Base-by-base conservation (phyloP, 2,329 filamentous ascomycete genomes). In the Epichloe sylvatica region DNA sequence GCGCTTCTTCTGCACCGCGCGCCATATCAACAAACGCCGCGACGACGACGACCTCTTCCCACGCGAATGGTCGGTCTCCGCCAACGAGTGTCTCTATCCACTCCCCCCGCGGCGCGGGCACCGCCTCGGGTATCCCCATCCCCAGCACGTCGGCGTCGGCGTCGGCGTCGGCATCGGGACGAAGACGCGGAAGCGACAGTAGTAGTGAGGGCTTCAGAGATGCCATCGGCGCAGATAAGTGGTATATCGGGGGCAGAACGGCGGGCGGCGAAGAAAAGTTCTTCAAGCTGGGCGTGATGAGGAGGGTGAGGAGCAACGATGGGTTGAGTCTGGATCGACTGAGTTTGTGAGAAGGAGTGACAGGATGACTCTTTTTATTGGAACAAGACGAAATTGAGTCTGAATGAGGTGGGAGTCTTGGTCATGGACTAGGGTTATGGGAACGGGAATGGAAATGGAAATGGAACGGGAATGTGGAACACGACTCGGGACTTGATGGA, bases 181-280 rank as follows among this genome's bases (percentile, higher is more conserved):
- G 72, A 13, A 72, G 83, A 50, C 73, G 85, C 50, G 85, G 84
- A 25, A 87, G 83, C 56, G 84, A 89, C 57, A 86, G 81, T 64
- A 84, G 78, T 54, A 81, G 76, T 48, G 85, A 89, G 59, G 85
- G 84, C 2, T 89, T 89, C 63, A 72, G 83, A 47, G 84, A 89
- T 53, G 81, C 81, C 36, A 65, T 80, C 45, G 83, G 82, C 2
- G 76, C 78, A 1, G 85, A 90, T 55, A 88, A 86, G 67, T 87
- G 84, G 83, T 90, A 89, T 60, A 85, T 90, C 49, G 85, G 85
- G 21, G 85, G 85, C 6, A 71, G 83, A 60, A 89, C 84, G 30
- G 83, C 84, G 1, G 75, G 69, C 1, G 85, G 85, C n/a, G 85
- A 90, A 60, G 85, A 90, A 63, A 78, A 78, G 59, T 89, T 87